A percentile compares a stretch with the other conserved stretches of the same genome.
phyloP scores from a whole-genome alignment of 768 basidiomycete genomes.

The Scleroderma citrinum region DNA sequence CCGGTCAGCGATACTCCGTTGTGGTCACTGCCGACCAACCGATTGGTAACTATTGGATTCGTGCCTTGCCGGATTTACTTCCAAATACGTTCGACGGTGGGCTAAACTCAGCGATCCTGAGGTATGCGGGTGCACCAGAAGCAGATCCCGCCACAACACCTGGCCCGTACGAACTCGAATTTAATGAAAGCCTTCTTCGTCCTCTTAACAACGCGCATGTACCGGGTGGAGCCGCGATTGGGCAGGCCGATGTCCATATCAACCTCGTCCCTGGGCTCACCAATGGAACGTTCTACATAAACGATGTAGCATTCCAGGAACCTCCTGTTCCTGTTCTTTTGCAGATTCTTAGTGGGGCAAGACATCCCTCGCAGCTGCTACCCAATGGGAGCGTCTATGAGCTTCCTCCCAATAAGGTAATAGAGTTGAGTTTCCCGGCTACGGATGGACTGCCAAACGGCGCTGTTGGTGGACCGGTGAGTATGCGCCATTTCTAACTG shows the following conservation, averaged over 20 bases:
- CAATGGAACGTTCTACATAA: constrained; percentile 29
- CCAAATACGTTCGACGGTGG: constrained; percentile 24
- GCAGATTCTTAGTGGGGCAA: constrained; percentile 35
- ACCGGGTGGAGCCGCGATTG: constrained; percentile 31
- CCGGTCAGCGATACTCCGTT: constrained; percentile 48
- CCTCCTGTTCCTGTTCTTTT: constrained; percentile 38
- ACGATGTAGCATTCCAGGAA: constrained; percentile 24
- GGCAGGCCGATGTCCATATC: constrained; percentile 35
- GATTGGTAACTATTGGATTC: constrained; percentile 37
- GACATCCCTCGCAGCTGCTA: constrained; percentile 30
- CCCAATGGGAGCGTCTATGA: constrained; percentile 37
- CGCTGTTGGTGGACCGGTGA: neutral
- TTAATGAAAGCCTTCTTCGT: constrained; percentile 32
- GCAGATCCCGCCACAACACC: constrained; percentile 27
- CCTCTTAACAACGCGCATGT: constrained; percentile 23
- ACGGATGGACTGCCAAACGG: constrained; percentile 21
- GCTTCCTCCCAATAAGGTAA: constrained; percentile 36
- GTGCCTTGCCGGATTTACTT: constrained; percentile 18
- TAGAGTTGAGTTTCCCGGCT: constrained; percentile 38
- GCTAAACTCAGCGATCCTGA: constrained; percentile 36
- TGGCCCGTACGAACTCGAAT: constrained; percentile 17
- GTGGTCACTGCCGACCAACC: constrained; percentile 30
- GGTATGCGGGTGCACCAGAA: constrained; percentile 33
- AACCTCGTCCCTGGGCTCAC: constrained; percentile 25
- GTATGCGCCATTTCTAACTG: neutral